Evolutionary conservation across 306 rosid species (phyloP).

Genomic region (Dalbergia cochinchinensis): DNA sequence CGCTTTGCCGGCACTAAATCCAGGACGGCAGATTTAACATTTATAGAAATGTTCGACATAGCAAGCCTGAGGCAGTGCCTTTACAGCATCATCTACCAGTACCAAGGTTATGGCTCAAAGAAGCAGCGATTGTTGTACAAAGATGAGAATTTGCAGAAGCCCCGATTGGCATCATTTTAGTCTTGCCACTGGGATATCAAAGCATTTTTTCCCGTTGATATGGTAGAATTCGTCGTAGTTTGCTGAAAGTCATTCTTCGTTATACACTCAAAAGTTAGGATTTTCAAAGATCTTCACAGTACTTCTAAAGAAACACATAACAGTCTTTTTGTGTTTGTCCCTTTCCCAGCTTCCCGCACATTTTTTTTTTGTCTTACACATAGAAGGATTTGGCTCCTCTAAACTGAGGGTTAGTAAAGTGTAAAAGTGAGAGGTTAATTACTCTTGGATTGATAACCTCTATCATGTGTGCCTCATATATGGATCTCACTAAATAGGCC

Average conservation of each 20-base stretch:
- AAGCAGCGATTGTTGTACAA: constrained; percentile 77
- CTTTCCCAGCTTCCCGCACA: neutral
- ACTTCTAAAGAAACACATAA: constrained; percentile 4
- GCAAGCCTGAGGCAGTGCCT: constrained; percentile 79
- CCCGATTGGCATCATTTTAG: constrained; percentile 64
- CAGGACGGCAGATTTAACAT: constrained; percentile 70
- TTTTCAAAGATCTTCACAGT: constrained; percentile 31
- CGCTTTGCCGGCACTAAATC: constrained; percentile 81
- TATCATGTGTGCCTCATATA: too few relatives aligned
- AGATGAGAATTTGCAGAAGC: constrained; percentile 80
- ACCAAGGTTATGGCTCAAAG: constrained; percentile 86
- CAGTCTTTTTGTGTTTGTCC: neutral
- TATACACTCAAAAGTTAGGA: constrained; percentile 10
- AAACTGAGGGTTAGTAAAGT: too few relatives aligned
- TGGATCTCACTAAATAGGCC: too few relatives aligned
- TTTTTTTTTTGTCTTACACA: constrained; percentile 22
- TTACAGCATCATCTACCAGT: constrained; percentile 88
- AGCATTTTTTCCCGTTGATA: neutral
- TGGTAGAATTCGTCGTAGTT: constrained; percentile 17
- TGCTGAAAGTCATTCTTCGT: constrained; percentile 2
- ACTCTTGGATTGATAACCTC: too few relatives aligned
- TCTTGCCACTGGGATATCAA: constrained; percentile 18
- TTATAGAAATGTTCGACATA: constrained; percentile 73
- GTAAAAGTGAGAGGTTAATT: too few relatives aligned
- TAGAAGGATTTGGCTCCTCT: neutral